phyloP scores from a whole-genome alignment of 1,139 yeast species.

The Blastobotrys apis region DNA sequence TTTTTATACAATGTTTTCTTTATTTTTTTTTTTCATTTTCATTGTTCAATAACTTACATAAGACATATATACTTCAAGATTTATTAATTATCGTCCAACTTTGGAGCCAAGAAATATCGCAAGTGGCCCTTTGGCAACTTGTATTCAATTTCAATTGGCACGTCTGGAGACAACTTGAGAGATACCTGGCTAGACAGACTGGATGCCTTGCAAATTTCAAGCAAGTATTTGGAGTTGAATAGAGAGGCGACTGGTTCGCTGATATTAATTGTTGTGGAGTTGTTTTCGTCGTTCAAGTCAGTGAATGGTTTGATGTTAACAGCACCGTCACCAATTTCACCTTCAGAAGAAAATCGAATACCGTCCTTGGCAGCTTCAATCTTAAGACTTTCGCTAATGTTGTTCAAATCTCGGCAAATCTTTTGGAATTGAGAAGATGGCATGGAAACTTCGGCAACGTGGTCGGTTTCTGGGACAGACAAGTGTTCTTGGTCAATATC shows the following conservation, averaged over 20 bases:
- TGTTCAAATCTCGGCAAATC: conserved; percentile 81
- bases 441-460: conserved; percentile 80
- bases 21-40: too few species aligned
- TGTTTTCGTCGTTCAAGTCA: conserved; percentile 70
- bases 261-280: conserved; percentile 69
- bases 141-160: conserved; percentile 93
- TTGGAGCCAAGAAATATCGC: conserved; percentile 95
- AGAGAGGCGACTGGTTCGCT: conserved; percentile 84
- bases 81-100: conserved; percentile 80
- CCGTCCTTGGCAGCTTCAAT: conserved; percentile 89
- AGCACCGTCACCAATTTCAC: conserved; percentile 87
- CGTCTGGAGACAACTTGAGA: conserved; percentile 80
- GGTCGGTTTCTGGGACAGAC: conserved; percentile 90
- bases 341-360: conserved; percentile 84
- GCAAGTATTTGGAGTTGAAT: conserved; percentile 85
- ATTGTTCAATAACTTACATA: too few species aligned
- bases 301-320: conserved; percentile 81
- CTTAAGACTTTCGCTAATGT: conserved; percentile 80
- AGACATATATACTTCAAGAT: too few species aligned
- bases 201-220: conserved; percentile 89
- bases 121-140: conserved; percentile 89
- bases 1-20: too few species aligned
- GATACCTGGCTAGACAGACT: conserved; percentile 72
- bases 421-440: conserved; percentile 87
- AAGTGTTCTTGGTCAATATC: conserved; percentile 94